phyloP scores from a whole-genome alignment of 1,284 basidiomycete species.

The Amylostereum chailletii region DNA sequence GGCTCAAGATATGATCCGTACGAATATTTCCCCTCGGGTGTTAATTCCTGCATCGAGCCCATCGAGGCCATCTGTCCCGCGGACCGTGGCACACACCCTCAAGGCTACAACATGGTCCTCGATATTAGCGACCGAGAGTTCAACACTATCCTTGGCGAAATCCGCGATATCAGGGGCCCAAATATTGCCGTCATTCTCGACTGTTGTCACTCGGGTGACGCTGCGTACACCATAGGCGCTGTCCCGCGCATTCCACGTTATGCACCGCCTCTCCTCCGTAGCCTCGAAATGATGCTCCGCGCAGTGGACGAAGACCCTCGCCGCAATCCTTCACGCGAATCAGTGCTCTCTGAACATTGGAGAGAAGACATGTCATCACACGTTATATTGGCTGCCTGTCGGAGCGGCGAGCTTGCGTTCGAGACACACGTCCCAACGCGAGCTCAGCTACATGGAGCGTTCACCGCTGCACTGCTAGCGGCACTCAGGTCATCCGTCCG shows the following conservation, averaged over 20 bases:
- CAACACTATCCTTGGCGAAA: not conserved
- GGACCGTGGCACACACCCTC: no score
- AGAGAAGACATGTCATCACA: not conserved
- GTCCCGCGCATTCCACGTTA: no score
- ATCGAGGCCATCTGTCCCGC: conserved; percentile 2
- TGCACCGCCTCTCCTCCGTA: no score
- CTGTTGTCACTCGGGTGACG: not conserved
- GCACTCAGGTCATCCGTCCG: not conserved
- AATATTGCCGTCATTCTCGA: not conserved
- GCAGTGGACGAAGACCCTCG: not conserved
- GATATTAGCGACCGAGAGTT: conserved; percentile 1
- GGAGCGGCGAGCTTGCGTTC: not conserved
- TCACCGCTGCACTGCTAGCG: not conserved
- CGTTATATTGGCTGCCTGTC: not conserved
- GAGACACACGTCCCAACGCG: no score
- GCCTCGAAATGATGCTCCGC: not conserved
- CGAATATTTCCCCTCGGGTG: conserved; percentile 1
- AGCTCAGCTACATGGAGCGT: not conserved
- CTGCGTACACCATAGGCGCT: not conserved
- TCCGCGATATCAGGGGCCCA: not conserved
- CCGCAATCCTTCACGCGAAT: not conserved
- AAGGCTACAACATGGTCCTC: not conserved
- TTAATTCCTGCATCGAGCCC: no score
- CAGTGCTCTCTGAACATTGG: not conserved
- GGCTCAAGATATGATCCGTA: conserved; percentile 8